Conservation (phyloP, 2,329 filamentous ascomycete genomes). For the Ustilaginoidea virens region DNA sequence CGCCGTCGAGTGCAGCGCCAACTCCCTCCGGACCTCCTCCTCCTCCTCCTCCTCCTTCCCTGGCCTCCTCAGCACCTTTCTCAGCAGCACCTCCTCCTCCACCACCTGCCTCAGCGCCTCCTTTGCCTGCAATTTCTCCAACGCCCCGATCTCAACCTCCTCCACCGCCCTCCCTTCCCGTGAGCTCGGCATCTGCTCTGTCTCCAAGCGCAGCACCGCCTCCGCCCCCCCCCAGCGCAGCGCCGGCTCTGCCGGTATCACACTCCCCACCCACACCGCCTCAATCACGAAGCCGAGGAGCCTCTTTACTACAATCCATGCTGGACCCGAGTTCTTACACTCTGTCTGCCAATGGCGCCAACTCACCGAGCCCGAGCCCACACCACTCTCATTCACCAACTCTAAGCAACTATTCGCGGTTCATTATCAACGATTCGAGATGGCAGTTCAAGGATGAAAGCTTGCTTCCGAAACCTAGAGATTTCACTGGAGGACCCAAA, state of each 20-base stretch:
- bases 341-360: slow-evolving; percentile 46
- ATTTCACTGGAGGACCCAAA: slow-evolving; percentile 59
- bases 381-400: slow-evolving; percentile 14
- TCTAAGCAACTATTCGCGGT: slow-evolving; percentile 16
- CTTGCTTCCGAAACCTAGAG: slow-evolving; percentile 69
- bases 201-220: slow-evolving; percentile 18
- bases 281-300: slow-evolving; percentile 23
- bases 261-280: slow-evolving; percentile 24
- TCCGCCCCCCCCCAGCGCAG: slow-evolving; percentile 11
- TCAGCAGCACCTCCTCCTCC: slow-evolving; percentile 30
- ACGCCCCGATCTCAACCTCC: slow-evolving; percentile 20
- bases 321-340: slow-evolving; percentile 68
- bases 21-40: slow-evolving; percentile 26
- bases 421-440: slow-evolving; percentile 58
- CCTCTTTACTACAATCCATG: slow-evolving; percentile 42
- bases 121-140: slow-evolving; percentile 13
- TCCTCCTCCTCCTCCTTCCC: slow-evolving; percentile 26
- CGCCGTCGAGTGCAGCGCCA: slow-evolving; percentile 18
- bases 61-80: slow-evolving; percentile 21
- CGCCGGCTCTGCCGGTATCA: slow-evolving; percentile 16
- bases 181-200: slow-evolving; percentile 15
- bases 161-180: slow-evolving; percentile 17
- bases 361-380: slow-evolving; percentile 30
- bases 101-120: slow-evolving; percentile 5
- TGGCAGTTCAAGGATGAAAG: slow-evolving; percentile 81